Evolutionary conservation across 2,329 filamentous ascomycete species (phyloP), one percentile per base, ranked within the genome.

Genomic region (Nemania sp.): DNA sequence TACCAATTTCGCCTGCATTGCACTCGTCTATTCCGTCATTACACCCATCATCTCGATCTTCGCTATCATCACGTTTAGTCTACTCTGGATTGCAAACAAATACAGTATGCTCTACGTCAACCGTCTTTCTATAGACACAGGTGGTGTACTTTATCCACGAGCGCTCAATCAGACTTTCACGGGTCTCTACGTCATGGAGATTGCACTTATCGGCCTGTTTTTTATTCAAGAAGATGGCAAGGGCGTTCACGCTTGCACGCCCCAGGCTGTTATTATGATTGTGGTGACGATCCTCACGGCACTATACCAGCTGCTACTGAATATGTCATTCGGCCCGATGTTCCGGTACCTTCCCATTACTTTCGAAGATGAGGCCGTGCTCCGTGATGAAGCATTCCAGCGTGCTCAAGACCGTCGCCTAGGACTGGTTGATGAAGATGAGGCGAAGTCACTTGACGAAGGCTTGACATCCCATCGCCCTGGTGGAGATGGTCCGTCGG

Each of bases 31-130:
- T 80, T 93, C 90, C 45, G 87, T 98, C 64, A 90, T 98, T 49
- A 90, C 96, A 0, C 96, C 96, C 0, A 83, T 99, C 13, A 98
- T 99, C 77, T 88, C 96, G 56, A 82, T 98, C 24, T 98, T 99
- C 82, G 95, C 96, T 73, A 89, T 97, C 74, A 89, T 98, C 78
- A 98, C 95, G 0, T 98, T 98, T 78, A 87, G 88, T 54, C 84
- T 99, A 0, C 90, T 98, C 71, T 99, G 94, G 94, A 85, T 98
- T 52, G 95, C 96, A 0, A 94, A 98, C 78, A 89, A 95, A n/a
- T 98, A 98, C 81, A 95, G 95, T 73, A 97, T 97, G 83, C 87
- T 99, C 22, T 99, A 98, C 75, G 94, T 99, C 67, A 97, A 90
- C 27, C 92, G 94, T 60, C 97, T 97, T 79, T 89, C 90, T 72